Evolutionary conservation across 345 rosid genomes (phyloP).

Genomic region (Populus nigra): DNA sequence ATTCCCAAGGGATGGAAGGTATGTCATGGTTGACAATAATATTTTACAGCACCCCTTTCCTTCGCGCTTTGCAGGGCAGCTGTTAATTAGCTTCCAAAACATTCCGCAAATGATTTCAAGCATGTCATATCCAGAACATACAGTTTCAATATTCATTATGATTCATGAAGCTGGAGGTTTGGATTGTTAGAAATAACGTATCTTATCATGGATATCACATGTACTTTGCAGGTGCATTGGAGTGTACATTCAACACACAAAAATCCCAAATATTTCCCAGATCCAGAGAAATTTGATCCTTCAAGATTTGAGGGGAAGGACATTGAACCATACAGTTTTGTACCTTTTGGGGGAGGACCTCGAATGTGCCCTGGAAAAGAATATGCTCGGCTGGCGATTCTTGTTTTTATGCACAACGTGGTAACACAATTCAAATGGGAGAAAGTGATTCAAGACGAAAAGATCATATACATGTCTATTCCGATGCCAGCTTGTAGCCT

Average conservation of each 20-base stretch:
- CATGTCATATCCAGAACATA: too few relatives aligned
- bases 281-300: neutral
- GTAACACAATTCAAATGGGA: neutral
- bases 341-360: neutral
- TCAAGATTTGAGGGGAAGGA: neutral
- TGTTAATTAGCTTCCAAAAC: too few relatives aligned
- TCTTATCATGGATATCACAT: neutral
- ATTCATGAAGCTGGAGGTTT: too few relatives aligned
- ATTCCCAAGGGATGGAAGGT: conserved; percentile 6
- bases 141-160: too few relatives aligned
- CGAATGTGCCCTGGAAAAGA: neutral
- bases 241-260: neutral
- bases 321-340: neutral
- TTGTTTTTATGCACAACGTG: neutral
- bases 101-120: too few relatives aligned
- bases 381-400: neutral
- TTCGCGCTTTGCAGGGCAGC: too few relatives aligned
- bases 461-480: neutral
- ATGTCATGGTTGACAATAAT: neutral
- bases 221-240: neutral
- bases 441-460: neutral
- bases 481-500: neutral
- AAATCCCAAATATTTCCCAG: neutral
- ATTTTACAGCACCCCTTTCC: too few relatives aligned
- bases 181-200: too few relatives aligned